These are phyloP conservation scores for Fusarium succisae DNA, from an alignment of 2,329 filamentous ascomycete genomes.

Conservation along the genomic window DNA sequence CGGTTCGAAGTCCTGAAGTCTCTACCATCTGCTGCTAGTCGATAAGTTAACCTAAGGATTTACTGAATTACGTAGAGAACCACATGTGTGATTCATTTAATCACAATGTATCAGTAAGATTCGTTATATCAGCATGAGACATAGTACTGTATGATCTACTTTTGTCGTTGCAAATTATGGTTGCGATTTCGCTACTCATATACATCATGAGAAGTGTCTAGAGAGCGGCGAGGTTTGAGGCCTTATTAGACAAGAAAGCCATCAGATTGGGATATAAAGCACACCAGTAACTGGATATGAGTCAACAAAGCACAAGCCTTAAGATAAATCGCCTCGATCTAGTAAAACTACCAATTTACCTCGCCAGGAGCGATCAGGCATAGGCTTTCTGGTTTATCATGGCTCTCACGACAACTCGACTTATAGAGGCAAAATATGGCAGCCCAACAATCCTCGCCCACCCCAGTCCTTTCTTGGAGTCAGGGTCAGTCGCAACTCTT, in stretches of 20 bases:
- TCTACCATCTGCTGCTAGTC: not conserved
- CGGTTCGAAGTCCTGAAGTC: not conserved
- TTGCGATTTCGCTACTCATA: not conserved
- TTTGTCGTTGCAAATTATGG: not conserved
- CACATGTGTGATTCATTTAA: not conserved
- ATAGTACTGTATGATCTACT: not conserved
- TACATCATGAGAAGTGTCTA: not conserved
- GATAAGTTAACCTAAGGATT: not conserved
- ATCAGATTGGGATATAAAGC: not conserved
- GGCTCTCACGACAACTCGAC: not conserved
- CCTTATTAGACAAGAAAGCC: not conserved
- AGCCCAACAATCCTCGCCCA: conserved; percentile 87
- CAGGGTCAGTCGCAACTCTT: conserved; percentile 75
- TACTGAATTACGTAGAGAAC: not conserved
- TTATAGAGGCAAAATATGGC: conserved; percentile 84
- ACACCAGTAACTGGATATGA: not conserved
- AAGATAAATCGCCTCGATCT: not conserved
- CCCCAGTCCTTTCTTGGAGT: conserved; percentile 87
- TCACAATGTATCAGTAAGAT: not conserved
- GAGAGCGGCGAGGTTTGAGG: not conserved
- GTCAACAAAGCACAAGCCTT: not conserved
- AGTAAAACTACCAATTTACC: not conserved
- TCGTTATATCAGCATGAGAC: not conserved
- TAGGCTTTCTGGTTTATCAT: not conserved
- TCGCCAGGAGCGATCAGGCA: not conserved